Conservation (phyloP, 495 filamentous ascomycete genomes). For the Penicillium lividum region DNA sequence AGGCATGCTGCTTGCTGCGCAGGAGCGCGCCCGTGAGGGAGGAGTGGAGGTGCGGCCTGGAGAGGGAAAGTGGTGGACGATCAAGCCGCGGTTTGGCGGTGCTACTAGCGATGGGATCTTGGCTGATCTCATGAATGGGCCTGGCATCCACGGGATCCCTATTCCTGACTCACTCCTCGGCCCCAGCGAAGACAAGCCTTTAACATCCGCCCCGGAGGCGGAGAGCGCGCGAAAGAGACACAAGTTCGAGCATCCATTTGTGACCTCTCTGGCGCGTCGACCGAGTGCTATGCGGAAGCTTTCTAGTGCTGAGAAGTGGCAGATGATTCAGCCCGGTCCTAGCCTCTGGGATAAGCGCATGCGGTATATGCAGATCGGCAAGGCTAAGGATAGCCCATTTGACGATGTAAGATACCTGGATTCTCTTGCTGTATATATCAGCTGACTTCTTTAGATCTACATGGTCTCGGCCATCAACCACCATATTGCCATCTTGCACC, state of each 20-base stretch:
- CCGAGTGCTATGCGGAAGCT: constrained; percentile 36
- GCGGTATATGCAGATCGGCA: constrained; percentile 72
- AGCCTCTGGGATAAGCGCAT: constrained; percentile 77
- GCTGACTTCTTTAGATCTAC: constrained; percentile 60
- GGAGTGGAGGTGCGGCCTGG: constrained; percentile 64
- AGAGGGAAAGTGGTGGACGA: constrained; percentile 81
- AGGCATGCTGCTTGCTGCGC: constrained; percentile 72
- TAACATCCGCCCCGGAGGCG: constrained; percentile 14
- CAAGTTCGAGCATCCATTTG: constrained; percentile 37
- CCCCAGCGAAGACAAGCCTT: constrained; percentile 18
- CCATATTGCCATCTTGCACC: constrained; percentile 73
- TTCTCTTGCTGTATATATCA: not conserved
- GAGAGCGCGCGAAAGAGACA: constrained; percentile 44
- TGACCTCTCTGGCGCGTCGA: constrained; percentile 35
- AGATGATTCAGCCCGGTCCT: constrained; percentile 60
- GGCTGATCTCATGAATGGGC: constrained; percentile 40
- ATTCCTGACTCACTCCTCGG: constrained; percentile 28
- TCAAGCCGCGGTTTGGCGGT: constrained; percentile 72
- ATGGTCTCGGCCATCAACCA: constrained; percentile 81
- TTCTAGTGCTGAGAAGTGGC: constrained; percentile 42
- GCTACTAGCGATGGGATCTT: constrained; percentile 65
- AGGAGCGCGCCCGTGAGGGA: constrained; percentile 77
- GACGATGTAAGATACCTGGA: constrained; percentile 53
- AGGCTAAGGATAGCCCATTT: constrained; percentile 44
- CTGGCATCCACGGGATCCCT: constrained; percentile 23